Conservation (phyloP, 1,139 yeast genomes). For the Diutina mesorugosa region DNA sequence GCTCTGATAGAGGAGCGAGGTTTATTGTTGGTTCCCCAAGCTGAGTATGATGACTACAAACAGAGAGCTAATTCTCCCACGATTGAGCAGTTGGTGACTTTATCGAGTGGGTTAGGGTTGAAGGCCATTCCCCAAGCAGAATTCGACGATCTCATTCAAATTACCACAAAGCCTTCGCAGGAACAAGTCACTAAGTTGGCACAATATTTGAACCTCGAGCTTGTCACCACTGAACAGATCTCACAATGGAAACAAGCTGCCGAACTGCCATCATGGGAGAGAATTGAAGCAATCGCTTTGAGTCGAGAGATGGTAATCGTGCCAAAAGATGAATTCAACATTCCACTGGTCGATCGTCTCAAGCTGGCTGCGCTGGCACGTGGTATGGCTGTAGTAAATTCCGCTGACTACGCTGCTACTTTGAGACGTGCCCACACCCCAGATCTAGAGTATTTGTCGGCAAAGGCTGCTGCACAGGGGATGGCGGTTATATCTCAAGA, state of each 20-base stretch:
- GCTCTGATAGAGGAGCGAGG: neutral
- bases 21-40: neutral
- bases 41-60: neutral
- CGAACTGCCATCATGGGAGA: neutral
- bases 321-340: conserved; percentile 5
- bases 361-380: neutral
- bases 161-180: neutral
- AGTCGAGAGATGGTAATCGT: conserved; percentile 7
- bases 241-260: neutral
- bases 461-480: conserved; percentile 13
- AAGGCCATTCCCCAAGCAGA: conserved; percentile 6
- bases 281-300: conserved; percentile 2
- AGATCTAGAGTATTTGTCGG: conserved; percentile 18
- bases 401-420: neutral
- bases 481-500: conserved; percentile 1
- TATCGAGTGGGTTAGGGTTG: conserved; percentile 9
- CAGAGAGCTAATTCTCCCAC: neutral
- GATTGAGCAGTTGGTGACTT: conserved; percentile 7
- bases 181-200: conserved; percentile 7
- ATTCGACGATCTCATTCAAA: conserved; percentile 6
- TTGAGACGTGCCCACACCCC: conserved; percentile 6
- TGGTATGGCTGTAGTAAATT: neutral
- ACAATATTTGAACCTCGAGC: conserved; percentile 5
- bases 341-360: conserved; percentile 1
- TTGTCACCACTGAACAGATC: conserved; percentile 12